A percentile compares a stretch with the other conserved stretches of the same genome.
phyloP scores from a whole-genome alignment of 495 filamentous ascomycete species.

The Penicillium antarcticum region DNA sequence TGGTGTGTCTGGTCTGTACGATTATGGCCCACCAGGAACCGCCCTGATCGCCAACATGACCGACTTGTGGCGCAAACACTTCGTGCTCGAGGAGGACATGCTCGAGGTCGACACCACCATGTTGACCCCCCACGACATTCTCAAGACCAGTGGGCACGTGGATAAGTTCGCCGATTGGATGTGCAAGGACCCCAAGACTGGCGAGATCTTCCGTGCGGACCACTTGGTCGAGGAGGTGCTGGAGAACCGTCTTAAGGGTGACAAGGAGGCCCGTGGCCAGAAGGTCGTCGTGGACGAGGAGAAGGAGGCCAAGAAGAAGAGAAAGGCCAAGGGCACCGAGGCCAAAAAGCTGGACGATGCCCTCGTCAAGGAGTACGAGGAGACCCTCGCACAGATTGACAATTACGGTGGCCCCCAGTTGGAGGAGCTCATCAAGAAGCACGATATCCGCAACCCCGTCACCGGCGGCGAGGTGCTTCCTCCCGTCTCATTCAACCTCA shows the following conservation, averaged over 20 bases:
- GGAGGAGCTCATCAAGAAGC: constrained; percentile 59
- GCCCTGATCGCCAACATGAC: constrained; percentile 80
- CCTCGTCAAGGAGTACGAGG: constrained; percentile 64
- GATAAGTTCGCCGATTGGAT: constrained; percentile 99
- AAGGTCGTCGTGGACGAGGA: constrained; percentile 63
- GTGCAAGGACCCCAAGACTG: constrained; percentile 97
- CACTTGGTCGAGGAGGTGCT: constrained; percentile 94
- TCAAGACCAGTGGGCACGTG: constrained; percentile 96
- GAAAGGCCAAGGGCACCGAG: constrained; percentile 55
- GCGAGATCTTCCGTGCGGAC: constrained; percentile 93
- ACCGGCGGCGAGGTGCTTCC: constrained; percentile 58
- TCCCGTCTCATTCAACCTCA: constrained; percentile 69
- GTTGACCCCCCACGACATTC: constrained; percentile 81
- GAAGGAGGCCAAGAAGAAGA: constrained; percentile 65
- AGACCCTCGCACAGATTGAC: constrained; percentile 68
- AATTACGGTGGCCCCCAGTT: constrained; percentile 67
- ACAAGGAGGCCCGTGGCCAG: constrained; percentile 73
- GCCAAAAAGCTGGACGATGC: constrained; percentile 63
- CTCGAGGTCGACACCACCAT: constrained; percentile 84
- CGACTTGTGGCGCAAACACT: constrained; percentile 90
- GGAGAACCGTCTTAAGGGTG: constrained; percentile 74
- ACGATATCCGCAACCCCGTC: constrained; percentile 62
- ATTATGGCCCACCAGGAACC: constrained; percentile 81
- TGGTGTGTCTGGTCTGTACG: constrained; percentile 80
- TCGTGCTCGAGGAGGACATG: constrained; percentile 87